Evolutionary conservation across 495 filamentous ascomycete species (phyloP).

Genomic region (Aspergillus sclerotioniger): DNA sequence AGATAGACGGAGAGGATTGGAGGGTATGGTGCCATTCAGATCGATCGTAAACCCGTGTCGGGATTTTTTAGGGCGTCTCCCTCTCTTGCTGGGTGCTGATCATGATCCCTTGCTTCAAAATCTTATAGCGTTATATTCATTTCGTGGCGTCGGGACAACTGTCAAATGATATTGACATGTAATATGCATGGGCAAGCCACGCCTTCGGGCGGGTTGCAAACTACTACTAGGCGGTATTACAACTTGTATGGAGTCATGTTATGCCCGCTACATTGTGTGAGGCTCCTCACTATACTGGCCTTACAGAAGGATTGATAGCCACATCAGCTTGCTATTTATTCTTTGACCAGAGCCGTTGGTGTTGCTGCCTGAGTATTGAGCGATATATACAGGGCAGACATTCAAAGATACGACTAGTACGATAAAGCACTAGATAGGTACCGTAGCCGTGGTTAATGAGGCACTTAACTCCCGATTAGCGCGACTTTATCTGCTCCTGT

Average conservation of each 20-base stretch:
- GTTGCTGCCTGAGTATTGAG: not conserved
- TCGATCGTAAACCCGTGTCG: not conserved
- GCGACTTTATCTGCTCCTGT: constrained; percentile 8
- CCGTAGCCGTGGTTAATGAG: not conserved
- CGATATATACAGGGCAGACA: not conserved
- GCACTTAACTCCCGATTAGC: constrained; percentile 10
- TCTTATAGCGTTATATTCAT: constrained; percentile 1
- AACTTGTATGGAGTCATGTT: not conserved
- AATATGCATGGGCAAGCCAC: not conserved
- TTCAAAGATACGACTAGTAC: not conserved
- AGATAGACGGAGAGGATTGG: not conserved
- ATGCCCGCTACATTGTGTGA: not conserved
- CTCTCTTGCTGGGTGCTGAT: not conserved
- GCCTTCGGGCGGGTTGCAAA: not conserved
- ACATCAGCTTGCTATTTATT: not conserved
- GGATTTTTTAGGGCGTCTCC: not conserved
- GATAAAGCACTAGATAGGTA: not conserved
- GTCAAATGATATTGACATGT: constrained; percentile 11
- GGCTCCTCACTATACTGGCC: not conserved
- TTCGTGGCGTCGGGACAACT: constrained; percentile 7
- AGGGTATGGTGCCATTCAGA: not conserved
- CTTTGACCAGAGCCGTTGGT: not conserved
- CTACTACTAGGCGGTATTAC: not conserved
- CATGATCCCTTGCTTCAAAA: constrained; percentile 5
- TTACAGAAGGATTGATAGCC: not conserved